Evolutionary conservation across 768 basidiomycete species (phyloP).

Genomic region (Agrocybe pediades): DNA sequence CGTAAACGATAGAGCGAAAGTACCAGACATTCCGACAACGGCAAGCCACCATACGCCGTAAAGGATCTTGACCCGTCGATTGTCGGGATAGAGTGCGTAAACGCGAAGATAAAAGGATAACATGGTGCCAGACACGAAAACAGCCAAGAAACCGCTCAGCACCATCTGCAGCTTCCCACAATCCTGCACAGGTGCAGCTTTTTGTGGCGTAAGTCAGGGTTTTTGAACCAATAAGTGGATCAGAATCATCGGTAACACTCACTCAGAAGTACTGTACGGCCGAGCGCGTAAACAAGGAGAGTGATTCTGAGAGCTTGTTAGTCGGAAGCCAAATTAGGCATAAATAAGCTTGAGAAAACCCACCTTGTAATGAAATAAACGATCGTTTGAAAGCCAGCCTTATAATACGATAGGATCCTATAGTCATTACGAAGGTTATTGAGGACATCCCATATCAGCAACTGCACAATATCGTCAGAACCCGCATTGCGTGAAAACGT

Average conservation of each 20-base stretch:
- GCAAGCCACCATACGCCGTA: slow-evolving; percentile 6
- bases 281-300: background rate
- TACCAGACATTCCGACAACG: slow-evolving; percentile 7
- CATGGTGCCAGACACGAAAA: slow-evolving; percentile 3
- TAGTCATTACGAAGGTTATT: slow-evolving; percentile 15
- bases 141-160: slow-evolving; percentile 4
- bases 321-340: background rate
- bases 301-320: background rate
- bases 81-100: slow-evolving; percentile 6
- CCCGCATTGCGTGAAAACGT: background rate
- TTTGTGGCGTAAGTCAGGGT: background rate
- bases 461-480: slow-evolving; percentile 1
- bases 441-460: slow-evolving; percentile 16
- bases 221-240: background rate
- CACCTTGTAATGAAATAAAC: background rate
- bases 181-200: slow-evolving; percentile 5
- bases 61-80: slow-evolving; percentile 3
- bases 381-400: slow-evolving; percentile 2
- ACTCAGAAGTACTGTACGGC: slow-evolving; percentile 10
- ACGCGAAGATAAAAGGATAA: slow-evolving; percentile 14
- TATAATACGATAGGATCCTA: slow-evolving; percentile 7
- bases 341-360: background rate
- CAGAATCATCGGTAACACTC: background rate
- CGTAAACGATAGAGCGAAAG: slow-evolving; percentile 2
- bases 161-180: background rate